Conservation (phyloP, 129 eudicot genomes). For the Centrapalus pauciflorus region DNA sequence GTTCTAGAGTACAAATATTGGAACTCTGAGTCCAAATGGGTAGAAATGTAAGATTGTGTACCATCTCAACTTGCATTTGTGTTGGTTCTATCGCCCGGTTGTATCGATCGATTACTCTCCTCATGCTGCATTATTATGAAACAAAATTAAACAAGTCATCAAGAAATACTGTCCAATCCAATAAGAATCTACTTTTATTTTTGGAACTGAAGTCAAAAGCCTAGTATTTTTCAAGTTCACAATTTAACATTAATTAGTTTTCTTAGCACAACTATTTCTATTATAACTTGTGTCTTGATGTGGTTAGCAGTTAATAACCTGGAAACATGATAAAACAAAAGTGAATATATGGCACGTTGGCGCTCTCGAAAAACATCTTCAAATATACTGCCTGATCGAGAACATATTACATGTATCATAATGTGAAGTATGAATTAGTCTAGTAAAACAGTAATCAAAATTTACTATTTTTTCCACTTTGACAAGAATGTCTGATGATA, state of each 20-base stretch:
- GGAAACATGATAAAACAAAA: background rate
- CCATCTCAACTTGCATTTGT: constrained; percentile 27
- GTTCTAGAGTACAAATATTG: background rate
- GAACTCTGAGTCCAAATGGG: background rate
- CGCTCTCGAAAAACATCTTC: too few species aligned
- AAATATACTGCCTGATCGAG: too few species aligned
- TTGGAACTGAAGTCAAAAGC: background rate
- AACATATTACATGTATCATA: too few species aligned
- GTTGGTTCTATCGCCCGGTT: constrained; percentile 30
- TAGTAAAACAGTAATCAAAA: background rate
- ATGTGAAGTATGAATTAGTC: background rate
- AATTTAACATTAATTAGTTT: background rate
- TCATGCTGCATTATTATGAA: constrained; percentile 20
- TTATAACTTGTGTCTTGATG: background rate
- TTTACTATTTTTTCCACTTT: background rate
- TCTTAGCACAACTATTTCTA: background rate
- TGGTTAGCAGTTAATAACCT: background rate
- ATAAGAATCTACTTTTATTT: too few species aligned
- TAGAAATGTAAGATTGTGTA: background rate
- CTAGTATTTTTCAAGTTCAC: background rate
- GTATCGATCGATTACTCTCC: constrained; percentile 28
- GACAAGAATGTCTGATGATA: background rate
- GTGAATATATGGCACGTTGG: background rate
- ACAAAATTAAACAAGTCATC: background rate
- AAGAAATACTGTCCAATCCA: background rate